Conservation (phyloP, 1,139 yeast genomes). For the Magnusiomyces starmeri region DNA sequence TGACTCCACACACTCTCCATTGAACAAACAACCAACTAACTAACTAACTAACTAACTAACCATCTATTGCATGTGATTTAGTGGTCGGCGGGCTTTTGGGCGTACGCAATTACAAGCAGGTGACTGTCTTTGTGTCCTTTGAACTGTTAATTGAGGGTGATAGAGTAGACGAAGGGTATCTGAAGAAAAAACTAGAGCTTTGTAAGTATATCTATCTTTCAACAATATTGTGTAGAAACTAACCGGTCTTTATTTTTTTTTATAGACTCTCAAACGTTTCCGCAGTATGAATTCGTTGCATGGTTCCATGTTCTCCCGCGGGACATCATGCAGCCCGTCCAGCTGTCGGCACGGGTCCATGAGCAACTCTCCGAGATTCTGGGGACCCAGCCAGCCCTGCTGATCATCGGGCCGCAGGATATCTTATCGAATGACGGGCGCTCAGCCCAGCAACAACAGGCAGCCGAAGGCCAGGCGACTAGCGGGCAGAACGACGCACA, state of each 20-base stretch:
- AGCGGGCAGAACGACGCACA: background rate
- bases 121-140: conserved; percentile 30
- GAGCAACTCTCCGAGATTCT: conserved; percentile 19
- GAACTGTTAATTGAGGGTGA: conserved; percentile 24
- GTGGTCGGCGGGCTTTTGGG: conserved; percentile 35
- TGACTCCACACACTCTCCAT: too few relatives aligned
- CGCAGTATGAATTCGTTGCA: conserved; percentile 30
- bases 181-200: conserved; percentile 24
- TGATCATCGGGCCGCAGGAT: conserved; percentile 20
- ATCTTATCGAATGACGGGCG: conserved; percentile 1
- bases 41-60: conserved; percentile 28
- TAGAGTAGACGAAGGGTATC: conserved; percentile 22
- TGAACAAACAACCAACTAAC: conserved; percentile 28
- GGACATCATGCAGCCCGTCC: conserved; percentile 19
- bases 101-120: conserved; percentile 25
- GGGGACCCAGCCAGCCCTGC: conserved; percentile 20
- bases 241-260: conserved; percentile 2
- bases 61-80: conserved; percentile 23
- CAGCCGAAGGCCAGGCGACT: conserved; percentile 11
- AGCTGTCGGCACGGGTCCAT: conserved; percentile 21
- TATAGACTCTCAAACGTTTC: conserved; percentile 27
- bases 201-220: conserved; percentile 19
- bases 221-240: background rate
- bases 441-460: background rate
- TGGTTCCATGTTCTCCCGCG: conserved; percentile 27